These are phyloP conservation scores for Mortierella sp. DNA, from an alignment of 371 early-diverging fungal species.

Conservation along the genomic window DNA sequence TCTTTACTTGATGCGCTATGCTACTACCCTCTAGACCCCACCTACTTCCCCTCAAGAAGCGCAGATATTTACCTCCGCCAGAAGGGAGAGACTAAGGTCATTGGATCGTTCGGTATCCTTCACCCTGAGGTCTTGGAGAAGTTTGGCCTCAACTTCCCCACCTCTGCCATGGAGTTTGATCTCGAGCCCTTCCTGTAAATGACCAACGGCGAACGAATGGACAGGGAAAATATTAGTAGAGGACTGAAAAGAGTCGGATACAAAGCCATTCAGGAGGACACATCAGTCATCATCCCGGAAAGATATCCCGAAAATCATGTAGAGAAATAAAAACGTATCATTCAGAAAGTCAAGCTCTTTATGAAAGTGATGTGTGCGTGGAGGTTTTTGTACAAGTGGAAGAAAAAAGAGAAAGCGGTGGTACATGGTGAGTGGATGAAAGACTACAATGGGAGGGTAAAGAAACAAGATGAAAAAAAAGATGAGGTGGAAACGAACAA, in stretches of 20 bases:
- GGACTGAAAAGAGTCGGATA: no score
- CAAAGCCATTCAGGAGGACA: neutral
- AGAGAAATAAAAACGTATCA: conserved; percentile 9
- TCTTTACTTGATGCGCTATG: neutral
- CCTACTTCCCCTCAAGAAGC: conserved; percentile 94
- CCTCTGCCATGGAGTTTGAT: conserved; percentile 93
- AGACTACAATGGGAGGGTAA: neutral
- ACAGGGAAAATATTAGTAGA: neutral
- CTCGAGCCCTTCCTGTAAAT: conserved; percentile 95
- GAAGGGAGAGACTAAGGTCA: conserved; percentile 63
- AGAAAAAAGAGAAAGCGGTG: neutral
- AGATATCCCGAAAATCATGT: neutral
- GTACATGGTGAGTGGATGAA: neutral
- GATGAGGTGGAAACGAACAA: neutral
- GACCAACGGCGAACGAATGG: neutral
- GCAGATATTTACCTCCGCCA: conserved; percentile 86
- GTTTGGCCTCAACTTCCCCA: conserved; percentile 91
- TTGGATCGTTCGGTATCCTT: conserved; percentile 94
- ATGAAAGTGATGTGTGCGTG: neutral
- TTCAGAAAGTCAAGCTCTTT: neutral
- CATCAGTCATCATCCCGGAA: neutral
- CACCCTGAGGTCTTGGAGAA: conserved; percentile 93
- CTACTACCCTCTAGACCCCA: conserved; percentile 68
- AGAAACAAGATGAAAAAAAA: neutral
- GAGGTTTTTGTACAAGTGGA: neutral